phyloP scores from a whole-genome alignment of 441 rosid species.

The Eutrema salsugineum region DNA sequence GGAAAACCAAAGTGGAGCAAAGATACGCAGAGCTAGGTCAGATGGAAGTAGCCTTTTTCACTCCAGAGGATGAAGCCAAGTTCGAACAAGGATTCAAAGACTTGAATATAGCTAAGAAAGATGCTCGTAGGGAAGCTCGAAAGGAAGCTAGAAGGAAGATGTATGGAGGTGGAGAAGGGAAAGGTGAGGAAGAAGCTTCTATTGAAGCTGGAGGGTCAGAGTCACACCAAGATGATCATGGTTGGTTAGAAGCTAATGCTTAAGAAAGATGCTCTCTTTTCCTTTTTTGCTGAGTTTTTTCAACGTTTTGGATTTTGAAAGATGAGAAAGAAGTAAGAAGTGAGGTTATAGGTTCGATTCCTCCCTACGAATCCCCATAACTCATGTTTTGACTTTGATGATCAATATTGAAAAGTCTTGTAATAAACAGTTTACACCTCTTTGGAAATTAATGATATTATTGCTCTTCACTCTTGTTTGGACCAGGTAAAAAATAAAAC shows the following conservation, averaged over 20 bases:
- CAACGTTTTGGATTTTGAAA: not conserved
- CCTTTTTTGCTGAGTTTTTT: slow-evolving; percentile 1
- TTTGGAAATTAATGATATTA: too few relatives aligned
- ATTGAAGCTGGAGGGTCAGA: slow-evolving; percentile 33
- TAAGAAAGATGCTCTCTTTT: slow-evolving; percentile 18
- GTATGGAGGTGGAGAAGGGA: slow-evolving; percentile 42
- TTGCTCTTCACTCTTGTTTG: slow-evolving; percentile 19
- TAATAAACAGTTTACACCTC: slow-evolving; percentile 20
- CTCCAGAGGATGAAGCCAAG: slow-evolving; percentile 74
- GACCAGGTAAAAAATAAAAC: not conserved
- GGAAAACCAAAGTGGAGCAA: slow-evolving; percentile 94
- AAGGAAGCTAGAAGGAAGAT: slow-evolving; percentile 47
- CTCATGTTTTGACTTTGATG: slow-evolving; percentile 19
- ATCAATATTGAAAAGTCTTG: slow-evolving; percentile 10
- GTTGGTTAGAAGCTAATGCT: slow-evolving; percentile 38
- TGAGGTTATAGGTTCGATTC: slow-evolving; percentile 10
- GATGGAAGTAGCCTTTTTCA: slow-evolving; percentile 64
- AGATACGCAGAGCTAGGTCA: slow-evolving; percentile 81
- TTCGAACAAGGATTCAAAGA: slow-evolving; percentile 78
- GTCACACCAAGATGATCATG: slow-evolving; percentile 37
- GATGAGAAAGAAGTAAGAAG: slow-evolving; percentile 5
- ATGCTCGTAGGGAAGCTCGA: slow-evolving; percentile 50
- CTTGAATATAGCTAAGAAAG: slow-evolving; percentile 65
- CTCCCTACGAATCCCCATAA: not conserved
- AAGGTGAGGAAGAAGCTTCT: slow-evolving; percentile 35